Percentiles rank a stretch among this genome's conserved stretches.
Evolutionary conservation across 179 eudicot species (phyloP).

Genomic region (Patellifolia procumbens): DNA sequence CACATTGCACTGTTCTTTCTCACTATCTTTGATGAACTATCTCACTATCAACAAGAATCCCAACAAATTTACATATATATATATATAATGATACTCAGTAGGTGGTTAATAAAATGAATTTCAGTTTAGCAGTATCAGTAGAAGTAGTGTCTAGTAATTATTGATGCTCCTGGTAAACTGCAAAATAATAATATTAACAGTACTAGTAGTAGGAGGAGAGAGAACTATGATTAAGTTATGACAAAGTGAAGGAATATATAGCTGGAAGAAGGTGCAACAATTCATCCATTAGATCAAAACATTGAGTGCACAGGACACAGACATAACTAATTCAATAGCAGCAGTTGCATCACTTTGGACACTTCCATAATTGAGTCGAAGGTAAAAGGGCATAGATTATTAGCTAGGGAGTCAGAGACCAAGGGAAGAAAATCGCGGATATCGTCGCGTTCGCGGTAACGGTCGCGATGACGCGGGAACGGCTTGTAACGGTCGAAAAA

Average conservation of each 20-base stretch:
- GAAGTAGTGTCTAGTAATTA: background rate
- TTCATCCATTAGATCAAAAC: constrained; percentile 79
- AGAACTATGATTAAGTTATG: background rate
- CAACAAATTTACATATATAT: too few species aligned
- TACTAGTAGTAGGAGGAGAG: background rate
- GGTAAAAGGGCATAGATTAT: too few species aligned
- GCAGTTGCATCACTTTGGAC: constrained; percentile 68
- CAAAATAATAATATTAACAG: background rate
- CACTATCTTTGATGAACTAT: too few species aligned
- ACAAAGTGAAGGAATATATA: constrained; percentile 7
- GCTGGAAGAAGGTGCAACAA: constrained; percentile 78
- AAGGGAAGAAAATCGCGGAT: background rate
- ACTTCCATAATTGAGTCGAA: background rate
- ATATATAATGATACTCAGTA: too few species aligned
- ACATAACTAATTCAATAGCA: constrained; percentile 74
- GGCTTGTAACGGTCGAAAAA: too few species aligned
- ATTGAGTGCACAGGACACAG: constrained; percentile 82
- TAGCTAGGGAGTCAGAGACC: too few species aligned
- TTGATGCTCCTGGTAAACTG: background rate
- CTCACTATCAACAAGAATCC: too few species aligned
- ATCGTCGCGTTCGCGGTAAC: too few species aligned
- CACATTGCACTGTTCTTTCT: too few species aligned
- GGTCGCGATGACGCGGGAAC: too few species aligned
- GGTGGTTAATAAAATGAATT: too few species aligned
- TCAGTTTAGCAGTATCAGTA: background rate